These are phyloP conservation scores for Selaginella moellendorffii DNA, from an alignment of 75 land plant species.

Conservation along the genomic window DNA sequence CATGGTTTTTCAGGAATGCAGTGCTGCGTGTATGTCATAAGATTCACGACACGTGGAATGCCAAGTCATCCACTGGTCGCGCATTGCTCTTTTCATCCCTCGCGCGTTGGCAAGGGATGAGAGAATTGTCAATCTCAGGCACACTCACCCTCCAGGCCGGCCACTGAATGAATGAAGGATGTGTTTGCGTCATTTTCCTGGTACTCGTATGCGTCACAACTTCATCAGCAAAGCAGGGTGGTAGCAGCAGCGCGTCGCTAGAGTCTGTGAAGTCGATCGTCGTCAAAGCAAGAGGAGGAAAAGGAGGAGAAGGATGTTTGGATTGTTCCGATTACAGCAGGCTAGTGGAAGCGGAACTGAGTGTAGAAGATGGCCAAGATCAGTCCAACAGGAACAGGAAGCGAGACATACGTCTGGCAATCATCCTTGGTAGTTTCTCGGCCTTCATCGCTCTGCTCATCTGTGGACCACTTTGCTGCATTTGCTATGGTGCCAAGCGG, in stretches of 20 bases:
- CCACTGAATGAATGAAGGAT: no score
- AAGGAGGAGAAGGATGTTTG: not conserved
- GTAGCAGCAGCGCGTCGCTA: no score
- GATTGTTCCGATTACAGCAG: not conserved
- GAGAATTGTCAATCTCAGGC: not conserved
- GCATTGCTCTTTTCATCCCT: not conserved
- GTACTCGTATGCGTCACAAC: no score
- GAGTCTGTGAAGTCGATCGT: not conserved
- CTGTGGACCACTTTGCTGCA: constrained; percentile 10
- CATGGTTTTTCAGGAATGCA: no score
- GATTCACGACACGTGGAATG: not conserved
- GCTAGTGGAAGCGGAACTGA: not conserved
- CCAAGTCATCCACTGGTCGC: not conserved
- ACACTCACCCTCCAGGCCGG: no score
- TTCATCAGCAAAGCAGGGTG: no score
- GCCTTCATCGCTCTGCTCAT: not conserved
- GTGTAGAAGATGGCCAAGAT: not conserved
- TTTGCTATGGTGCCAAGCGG: constrained; percentile 3
- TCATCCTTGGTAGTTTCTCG: not conserved
- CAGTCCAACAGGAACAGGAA: not conserved
- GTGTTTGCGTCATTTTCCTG: no score
- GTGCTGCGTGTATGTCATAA: not conserved
- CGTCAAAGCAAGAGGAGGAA: not conserved
- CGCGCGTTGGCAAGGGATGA: not conserved
- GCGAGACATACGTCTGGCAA: not conserved